Conservation (phyloP, 1,284 basidiomycete genomes). For the Neotropicomus parvogracilis region DNA sequence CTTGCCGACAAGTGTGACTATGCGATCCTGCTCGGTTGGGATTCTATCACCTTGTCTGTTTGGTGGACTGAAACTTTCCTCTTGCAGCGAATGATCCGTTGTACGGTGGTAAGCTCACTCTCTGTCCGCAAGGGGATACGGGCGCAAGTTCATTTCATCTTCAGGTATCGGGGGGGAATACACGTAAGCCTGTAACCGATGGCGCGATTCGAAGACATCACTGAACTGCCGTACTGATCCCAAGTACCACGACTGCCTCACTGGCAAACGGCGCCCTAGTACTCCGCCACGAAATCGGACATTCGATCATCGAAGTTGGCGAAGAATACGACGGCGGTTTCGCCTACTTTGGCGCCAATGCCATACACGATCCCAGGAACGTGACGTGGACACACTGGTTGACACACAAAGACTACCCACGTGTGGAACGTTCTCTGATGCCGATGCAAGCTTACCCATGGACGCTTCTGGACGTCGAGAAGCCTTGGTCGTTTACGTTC, state of each 20-base stretch:
- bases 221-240: not conserved
- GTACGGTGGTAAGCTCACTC: constrained; percentile 62
- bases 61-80: constrained; percentile 11
- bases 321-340: constrained; percentile 86
- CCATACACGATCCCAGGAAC: constrained; percentile 43
- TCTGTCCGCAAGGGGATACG: not conserved
- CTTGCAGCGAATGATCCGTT: constrained; percentile 70
- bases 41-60: not conserved
- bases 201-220: not conserved
- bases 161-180: constrained; percentile 77
- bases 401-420: constrained; percentile 37
- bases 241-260: constrained; percentile 76
- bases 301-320: constrained; percentile 76
- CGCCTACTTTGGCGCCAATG: constrained; percentile 74
- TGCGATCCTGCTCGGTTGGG: constrained; percentile 67
- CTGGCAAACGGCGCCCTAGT: constrained; percentile 75
- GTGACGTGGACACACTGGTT: constrained; percentile 77
- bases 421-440: constrained; percentile 71
- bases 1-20: constrained; percentile 71
- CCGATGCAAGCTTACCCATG: constrained; percentile 75
- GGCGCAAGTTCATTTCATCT: not conserved
- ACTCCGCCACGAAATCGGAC: constrained; percentile 79
- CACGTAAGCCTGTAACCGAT: constrained; percentile 50
- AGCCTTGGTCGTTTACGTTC: constrained; percentile 59
- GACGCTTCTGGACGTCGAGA: constrained; percentile 61